Conservation (phyloP, 495 filamentous ascomycete genomes). For the Penicillium cinerascens region DNA sequence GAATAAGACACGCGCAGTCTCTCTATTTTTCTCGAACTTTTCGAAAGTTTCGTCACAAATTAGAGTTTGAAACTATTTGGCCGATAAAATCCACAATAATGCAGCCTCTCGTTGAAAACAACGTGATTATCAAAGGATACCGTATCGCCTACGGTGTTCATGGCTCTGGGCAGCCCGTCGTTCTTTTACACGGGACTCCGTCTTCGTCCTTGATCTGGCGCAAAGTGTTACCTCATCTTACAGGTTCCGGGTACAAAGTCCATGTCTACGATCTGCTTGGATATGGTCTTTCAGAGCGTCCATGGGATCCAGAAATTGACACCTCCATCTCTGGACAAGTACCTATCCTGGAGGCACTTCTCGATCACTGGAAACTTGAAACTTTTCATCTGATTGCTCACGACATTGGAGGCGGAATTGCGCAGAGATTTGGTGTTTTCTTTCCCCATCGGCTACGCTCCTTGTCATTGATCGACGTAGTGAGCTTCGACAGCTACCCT, state of each 20-base stretch:
- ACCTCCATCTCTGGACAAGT: constrained; percentile 13
- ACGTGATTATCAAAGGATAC: constrained; percentile 4
- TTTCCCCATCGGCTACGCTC: constrained; percentile 5
- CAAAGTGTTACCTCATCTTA: constrained; percentile 1
- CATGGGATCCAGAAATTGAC: constrained; percentile 6
- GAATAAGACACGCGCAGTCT: too few relatives aligned
- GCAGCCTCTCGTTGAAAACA: constrained; percentile 2
- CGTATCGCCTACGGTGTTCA: constrained; percentile 10
- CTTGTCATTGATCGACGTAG: constrained; percentile 10
- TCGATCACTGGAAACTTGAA: constrained; percentile 5
- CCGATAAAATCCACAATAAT: not conserved
- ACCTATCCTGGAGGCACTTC: constrained; percentile 7
- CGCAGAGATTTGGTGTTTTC: constrained; percentile 11
- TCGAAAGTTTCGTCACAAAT: not conserved
- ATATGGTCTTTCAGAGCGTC: constrained; percentile 14
- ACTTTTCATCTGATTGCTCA: constrained; percentile 8
- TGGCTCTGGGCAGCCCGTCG: constrained; percentile 3
- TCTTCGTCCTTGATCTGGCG: constrained; percentile 18
- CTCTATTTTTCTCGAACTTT: too few relatives aligned
- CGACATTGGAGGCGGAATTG: constrained; percentile 14
- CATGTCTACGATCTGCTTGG: constrained; percentile 14
- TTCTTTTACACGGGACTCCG: constrained; percentile 13
- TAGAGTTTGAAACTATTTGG: not conserved
- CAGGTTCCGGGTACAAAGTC: constrained; percentile 2
- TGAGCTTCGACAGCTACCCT: constrained; percentile 16